Base-by-base conservation (phyloP, 208 protist genomes). In the Trypanosoma congolense region DNA sequence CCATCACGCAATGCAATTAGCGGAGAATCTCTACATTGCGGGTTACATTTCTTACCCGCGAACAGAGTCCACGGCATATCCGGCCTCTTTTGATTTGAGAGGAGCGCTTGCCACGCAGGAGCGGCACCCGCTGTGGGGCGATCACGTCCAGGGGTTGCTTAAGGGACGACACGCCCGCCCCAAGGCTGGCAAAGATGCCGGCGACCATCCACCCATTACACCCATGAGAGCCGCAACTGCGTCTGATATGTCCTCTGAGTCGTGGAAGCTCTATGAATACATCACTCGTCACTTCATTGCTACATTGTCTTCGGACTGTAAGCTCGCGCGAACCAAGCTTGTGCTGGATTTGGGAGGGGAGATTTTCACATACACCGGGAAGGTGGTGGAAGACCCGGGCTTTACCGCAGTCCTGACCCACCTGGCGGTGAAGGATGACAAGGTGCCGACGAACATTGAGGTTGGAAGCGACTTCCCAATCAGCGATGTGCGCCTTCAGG, bases 41-140 rank as follows among this genome's bases (percentile, higher is more conserved):
- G 98, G 98, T n/a, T 96, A 97, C 55, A 96, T 99, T 47, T 97
- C 88, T 1, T 98, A 98, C 71, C 97, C 97, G 1, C 80, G 97
- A n/a, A 98, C 97, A 8, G 97, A 98, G 68, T 93, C 83, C 16
- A 97, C 90, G 8, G 75, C 80, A 18, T 98, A 97, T 72, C 92
- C 93, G n/a, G 51, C 70, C 0, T 80, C 69, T 26, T 98, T 97
- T 56, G 80, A 98, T 58, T 69, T 97, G 9, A 50, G 30, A 4
- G 73, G 70, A 41, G 38, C 73, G 1, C 69, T 96, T 29, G 64
- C 72, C 19, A 65, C 73, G 33, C 89, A 93, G 48, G 48, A 70
- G 22, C 57, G 52, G 47, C 54, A 75, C 65, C 56, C 77, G 3
- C 61, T 84, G 0, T 95, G 89, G 87, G 83, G 89, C 25, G 61